A percentile compares a stretch with the other conserved stretches of the same genome.
Evolutionary conservation across 1,139 yeast species (phyloP).

Genomic region (Taiozyma sp.): DNA sequence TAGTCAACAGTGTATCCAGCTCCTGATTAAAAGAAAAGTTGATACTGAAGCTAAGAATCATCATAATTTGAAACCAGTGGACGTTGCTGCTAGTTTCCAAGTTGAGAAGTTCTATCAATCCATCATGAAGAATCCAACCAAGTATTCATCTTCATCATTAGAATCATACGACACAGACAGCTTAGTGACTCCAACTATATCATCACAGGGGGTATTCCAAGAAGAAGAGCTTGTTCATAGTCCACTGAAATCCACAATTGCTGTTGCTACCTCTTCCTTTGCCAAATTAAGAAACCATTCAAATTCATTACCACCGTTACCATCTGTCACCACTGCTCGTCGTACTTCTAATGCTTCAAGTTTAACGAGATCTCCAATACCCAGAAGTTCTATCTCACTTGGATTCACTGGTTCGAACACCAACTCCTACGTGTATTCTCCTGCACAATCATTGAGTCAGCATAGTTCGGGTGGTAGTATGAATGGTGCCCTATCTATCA

Average conservation of each 20-base stretch:
- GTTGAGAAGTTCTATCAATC: slow-evolving; percentile 31
- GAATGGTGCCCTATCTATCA: slow-evolving; percentile 1
- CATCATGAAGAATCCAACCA: slow-evolving; percentile 5
- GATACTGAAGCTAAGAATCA: slow-evolving; percentile 46
- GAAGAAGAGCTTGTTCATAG: not conserved
- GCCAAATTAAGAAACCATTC: slow-evolving; percentile 14
- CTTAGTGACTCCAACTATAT: slow-evolving; percentile 1
- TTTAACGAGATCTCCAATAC: slow-evolving; percentile 18
- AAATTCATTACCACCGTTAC: slow-evolving; percentile 26
- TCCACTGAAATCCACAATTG: not conserved
- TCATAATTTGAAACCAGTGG: slow-evolving; percentile 67
- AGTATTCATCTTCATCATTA: not conserved
- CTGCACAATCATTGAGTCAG: slow-evolving; percentile 7
- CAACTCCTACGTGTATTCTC: slow-evolving; percentile 20
- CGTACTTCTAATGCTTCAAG: slow-evolving; percentile 20
- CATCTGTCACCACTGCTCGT: slow-evolving; percentile 26
- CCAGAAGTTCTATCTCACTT: slow-evolving; percentile 21
- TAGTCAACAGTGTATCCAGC: slow-evolving; percentile 54
- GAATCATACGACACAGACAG: slow-evolving; percentile 2
- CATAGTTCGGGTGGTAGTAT: slow-evolving; percentile 1
- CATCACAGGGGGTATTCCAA: slow-evolving; percentile 2
- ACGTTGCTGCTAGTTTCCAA: slow-evolving; percentile 46
- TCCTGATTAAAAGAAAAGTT: slow-evolving; percentile 48
- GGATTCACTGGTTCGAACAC: slow-evolving; percentile 21
- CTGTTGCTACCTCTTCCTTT: slow-evolving; percentile 2